These are phyloP conservation scores for Metrosideros polymorpha DNA, from an alignment of 441 rosid genomes.

Conservation along the genomic window DNA sequence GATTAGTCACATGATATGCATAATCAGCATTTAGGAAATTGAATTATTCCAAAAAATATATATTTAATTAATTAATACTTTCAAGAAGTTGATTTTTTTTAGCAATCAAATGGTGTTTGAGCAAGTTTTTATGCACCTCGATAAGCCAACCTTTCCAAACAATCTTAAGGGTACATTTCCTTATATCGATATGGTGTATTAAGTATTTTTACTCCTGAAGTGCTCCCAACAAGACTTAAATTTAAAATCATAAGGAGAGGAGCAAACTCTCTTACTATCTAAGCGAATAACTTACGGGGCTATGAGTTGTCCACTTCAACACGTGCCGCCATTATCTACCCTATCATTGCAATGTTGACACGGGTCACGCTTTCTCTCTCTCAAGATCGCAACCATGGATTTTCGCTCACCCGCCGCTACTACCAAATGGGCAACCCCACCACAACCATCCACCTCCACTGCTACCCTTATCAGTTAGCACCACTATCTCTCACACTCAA, in stretches of 20 bases:
- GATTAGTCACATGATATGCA: neutral
- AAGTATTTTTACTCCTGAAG: neutral
- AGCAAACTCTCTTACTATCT: neutral
- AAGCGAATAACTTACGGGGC: no score
- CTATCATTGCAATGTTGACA: no score
- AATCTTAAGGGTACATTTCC: neutral
- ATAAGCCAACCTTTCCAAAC: neutral
- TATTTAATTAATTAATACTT: neutral
- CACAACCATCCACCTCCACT: no score
- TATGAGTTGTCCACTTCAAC: no score
- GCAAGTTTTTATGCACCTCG: neutral
- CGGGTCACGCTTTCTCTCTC: no score
- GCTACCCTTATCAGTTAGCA: neutral
- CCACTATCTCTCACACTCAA: neutral
- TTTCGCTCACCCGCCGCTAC: no score
- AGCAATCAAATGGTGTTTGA: neutral
- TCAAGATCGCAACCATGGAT: no score
- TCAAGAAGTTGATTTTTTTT: neutral
- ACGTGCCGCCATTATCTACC: no score
- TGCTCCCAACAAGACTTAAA: neutral
- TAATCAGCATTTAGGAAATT: neutral
- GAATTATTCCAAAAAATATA: neutral
- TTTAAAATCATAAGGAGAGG: neutral
- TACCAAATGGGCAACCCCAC: no score
- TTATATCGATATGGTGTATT: neutral